These are phyloP conservation scores for Umbelopsis sp. DNA, from an alignment of 192 early-diverging fungal species.

Conservation along the genomic window DNA sequence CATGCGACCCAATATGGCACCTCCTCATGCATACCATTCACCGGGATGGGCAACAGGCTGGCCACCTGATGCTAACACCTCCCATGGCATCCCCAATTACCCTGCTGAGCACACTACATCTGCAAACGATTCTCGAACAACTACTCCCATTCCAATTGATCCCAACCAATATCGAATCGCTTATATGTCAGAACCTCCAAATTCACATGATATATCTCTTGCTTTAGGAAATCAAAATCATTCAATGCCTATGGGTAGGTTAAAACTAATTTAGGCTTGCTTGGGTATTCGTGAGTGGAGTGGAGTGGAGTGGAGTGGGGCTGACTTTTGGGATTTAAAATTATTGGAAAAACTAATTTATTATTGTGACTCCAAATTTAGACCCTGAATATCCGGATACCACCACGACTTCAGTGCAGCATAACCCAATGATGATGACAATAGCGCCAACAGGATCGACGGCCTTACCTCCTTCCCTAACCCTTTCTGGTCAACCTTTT, in stretches of 20 bases:
- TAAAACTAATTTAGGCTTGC: too few relatives aligned
- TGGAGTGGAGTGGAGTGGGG: neutral
- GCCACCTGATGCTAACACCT: neutral
- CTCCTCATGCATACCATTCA: neutral
- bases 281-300: too few relatives aligned
- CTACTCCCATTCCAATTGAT: neutral
- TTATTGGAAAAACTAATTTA: neutral
- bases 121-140: neutral
- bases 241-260: neutral
- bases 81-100: neutral
- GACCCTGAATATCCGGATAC: neutral
- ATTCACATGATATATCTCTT: neutral
- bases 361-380: neutral
- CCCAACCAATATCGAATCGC: neutral
- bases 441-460: neutral
- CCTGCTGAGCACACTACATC: neutral
- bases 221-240: neutral
- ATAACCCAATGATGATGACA: neutral
- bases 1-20: neutral
- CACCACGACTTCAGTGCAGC: neutral
- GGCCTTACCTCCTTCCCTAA: neutral
- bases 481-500: conserved; percentile 37
- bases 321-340: neutral
- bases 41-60: neutral
- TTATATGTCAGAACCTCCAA: neutral